Conservation (phyloP, 257 asterid species). For the Catharanthus roseus region DNA sequence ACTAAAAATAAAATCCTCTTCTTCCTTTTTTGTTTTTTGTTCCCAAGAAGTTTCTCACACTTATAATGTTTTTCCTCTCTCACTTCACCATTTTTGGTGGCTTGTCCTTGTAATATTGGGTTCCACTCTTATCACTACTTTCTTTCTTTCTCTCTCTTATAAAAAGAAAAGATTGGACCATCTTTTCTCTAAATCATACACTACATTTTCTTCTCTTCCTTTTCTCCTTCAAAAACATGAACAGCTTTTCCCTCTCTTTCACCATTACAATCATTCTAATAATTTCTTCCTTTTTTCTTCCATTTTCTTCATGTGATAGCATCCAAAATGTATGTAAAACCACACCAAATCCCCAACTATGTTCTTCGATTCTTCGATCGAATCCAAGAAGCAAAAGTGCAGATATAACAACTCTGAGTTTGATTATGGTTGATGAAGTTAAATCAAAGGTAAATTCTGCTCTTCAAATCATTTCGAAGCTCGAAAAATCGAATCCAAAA, state of each 20-base stretch:
- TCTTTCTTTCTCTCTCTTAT: not conserved
- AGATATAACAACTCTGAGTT: constrained; percentile 14
- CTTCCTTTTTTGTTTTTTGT: no score
- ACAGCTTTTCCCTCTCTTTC: not conserved
- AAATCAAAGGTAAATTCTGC: constrained; percentile 3
- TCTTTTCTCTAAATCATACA: not conserved
- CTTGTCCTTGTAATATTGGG: no score
- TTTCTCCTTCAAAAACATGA: not conserved
- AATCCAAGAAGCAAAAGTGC: constrained; percentile 4
- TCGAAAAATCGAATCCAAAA: not conserved
- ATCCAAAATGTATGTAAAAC: constrained; percentile 3
- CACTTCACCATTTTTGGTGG: no score
- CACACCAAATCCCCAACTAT: constrained; percentile 15
- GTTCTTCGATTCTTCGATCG: not conserved
- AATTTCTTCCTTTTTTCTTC: constrained; percentile 1
- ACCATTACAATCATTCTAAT: not conserved
- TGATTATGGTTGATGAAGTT: constrained; percentile 20
- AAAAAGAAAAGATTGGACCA: not conserved
- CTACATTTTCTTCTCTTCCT: not conserved
- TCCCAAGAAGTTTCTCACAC: no score
- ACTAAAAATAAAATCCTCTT: no score
- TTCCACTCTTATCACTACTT: not conserved
- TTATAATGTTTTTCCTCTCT: no score
- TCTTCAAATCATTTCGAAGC: not conserved
- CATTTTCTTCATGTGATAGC: constrained; percentile 5